These are phyloP conservation scores for Helicostylum pulchrum DNA, from an alignment of 192 early-diverging fungal genomes.

Conservation along the genomic window DNA sequence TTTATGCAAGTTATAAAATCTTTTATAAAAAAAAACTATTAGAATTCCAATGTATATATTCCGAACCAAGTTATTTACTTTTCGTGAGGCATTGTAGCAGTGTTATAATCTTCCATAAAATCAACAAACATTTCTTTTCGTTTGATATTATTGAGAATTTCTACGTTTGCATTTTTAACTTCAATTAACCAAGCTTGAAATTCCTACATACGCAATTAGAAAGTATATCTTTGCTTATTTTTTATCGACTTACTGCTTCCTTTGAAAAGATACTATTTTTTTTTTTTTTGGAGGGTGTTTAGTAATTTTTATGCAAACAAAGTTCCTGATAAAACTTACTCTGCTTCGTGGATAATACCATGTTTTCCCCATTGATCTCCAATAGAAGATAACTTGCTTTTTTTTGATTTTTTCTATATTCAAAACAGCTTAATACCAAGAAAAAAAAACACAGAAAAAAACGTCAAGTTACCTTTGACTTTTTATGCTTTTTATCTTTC, in stretches of 20 bases:
- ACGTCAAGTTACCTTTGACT: background rate
- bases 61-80: constrained; percentile 30
- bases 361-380: constrained; percentile 44
- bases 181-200: constrained; percentile 58
- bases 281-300: too few species aligned
- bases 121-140: constrained; percentile 52
- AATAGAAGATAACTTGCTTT: constrained; percentile 19
- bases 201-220: constrained; percentile 30
- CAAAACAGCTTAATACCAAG: background rate
- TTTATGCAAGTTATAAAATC: constrained; percentile 48
- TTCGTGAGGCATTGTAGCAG: constrained; percentile 59
- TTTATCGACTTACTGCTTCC: constrained; percentile 24
- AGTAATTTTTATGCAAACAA: background rate
- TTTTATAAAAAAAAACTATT: background rate
- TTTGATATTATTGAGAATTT: constrained; percentile 44
- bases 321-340: constrained; percentile 35
- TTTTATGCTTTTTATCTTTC: background rate
- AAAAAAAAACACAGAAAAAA: background rate
- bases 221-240: too few species aligned
- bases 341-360: constrained; percentile 51
- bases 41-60: background rate
- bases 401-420: constrained; percentile 38
- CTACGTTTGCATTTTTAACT: constrained; percentile 45
- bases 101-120: constrained; percentile 64
- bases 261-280: constrained; percentile 36